Base-by-base conservation (phyloP, 305 asterid species). In the Rubia peregrina region DNA sequence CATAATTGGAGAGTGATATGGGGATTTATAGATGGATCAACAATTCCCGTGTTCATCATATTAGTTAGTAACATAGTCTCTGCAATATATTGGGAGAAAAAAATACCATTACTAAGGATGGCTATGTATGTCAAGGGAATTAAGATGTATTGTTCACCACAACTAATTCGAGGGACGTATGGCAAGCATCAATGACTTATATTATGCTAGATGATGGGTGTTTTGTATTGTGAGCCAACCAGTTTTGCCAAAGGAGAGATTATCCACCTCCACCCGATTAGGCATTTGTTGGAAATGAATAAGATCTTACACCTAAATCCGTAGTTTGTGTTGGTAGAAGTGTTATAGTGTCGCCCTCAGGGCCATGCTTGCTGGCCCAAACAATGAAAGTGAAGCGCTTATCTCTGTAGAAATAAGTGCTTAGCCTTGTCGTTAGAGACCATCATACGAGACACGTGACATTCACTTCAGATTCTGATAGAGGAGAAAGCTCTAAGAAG, bases 131-230 rank as follows among this genome's bases (percentile, higher is more conserved):
- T 91, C 65, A 93, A 93, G 85, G 97, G 96, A 70, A 77, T 90
- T 67, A 96, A 90, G 79, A 86, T 93, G 83, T 93, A 93, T 57
- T 93, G 98, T 84, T 95, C 97, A 5, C 98, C 4, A 90, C 97
- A 0, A 97, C 97, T 76, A 97, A 93, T 84, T 74, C 96, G 0
- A 79, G 98, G 73, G 91, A 84, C 0, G 79, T 93, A 71, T 93
- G 98, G 98, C 98, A 93, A 83, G 92, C 97, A 67, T 88, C 97
- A 44, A 88, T 93, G 98, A 86, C 90, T 61, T 97, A 90, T 82
- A 88, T 93, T 69, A 96, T 96, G 55, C 87, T 90, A 16, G 97
- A 93, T 82, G 98, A 97, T 1, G 95, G 97, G 48, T 90, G 97
- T 80, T 93, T 93, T 44, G 95, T 93, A 53, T 78, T 90, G 68